phyloP scores from a whole-genome alignment of 1,139 yeast species.

The Yamadazyma spencermartinsiae region DNA sequence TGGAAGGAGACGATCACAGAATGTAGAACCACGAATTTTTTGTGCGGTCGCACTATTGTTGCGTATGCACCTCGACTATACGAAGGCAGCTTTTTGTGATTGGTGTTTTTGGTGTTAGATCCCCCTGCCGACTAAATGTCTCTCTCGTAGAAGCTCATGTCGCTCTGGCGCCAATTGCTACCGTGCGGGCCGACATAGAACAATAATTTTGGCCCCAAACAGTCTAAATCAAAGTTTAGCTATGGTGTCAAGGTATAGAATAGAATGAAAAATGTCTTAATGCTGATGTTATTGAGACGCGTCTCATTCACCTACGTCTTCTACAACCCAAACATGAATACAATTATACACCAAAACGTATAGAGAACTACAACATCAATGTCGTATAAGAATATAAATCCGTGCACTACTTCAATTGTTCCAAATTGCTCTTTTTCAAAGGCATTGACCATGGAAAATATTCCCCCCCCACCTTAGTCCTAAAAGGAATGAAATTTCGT shows the following conservation, averaged over 20 bases:
- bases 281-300: too few relatives aligned
- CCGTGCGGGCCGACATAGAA: background rate
- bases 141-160: too few relatives aligned
- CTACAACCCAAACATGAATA: too few relatives aligned
- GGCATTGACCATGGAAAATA: background rate
- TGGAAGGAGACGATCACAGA: slow-evolving; percentile 7
- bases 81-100: background rate
- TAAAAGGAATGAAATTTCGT: background rate
- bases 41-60: background rate
- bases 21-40: slow-evolving; percentile 1
- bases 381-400: too few relatives aligned
- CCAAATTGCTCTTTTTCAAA: background rate
- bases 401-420: background rate
- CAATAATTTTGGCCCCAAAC: background rate
- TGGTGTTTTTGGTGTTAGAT: background rate
- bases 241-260: background rate
- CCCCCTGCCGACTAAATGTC: slow-evolving; percentile 1
- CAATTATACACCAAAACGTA: too few relatives aligned
- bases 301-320: too few relatives aligned
- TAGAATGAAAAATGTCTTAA: too few relatives aligned
- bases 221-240: background rate
- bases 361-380: too few relatives aligned
- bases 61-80: background rate
- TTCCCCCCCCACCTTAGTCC: background rate
- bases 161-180: background rate